Conservation (phyloP, 2,329 filamentous ascomycete genomes). For the Acrodontium crateriforme region DNA sequence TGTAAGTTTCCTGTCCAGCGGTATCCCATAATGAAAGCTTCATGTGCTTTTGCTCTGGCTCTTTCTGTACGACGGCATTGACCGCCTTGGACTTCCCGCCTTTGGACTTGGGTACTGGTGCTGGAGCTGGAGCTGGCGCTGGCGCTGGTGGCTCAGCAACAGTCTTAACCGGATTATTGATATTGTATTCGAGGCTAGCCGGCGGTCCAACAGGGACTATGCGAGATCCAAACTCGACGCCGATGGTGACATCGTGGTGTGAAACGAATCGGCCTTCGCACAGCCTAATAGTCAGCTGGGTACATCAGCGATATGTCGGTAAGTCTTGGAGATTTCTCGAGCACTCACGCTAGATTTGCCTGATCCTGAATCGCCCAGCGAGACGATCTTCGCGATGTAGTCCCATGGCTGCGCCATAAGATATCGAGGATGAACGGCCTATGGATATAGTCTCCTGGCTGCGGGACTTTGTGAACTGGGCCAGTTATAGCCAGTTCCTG, state of each 20-base stretch:
- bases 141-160: constrained; percentile 6
- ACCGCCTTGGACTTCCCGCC: constrained; percentile 8
- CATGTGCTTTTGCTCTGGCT: constrained; percentile 57
- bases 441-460: too few species aligned
- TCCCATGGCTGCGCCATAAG: constrained; percentile 64
- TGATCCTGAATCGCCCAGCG: constrained; percentile 90
- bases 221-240: constrained; percentile 87
- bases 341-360: constrained; percentile 67
- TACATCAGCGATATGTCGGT: constrained; percentile 9
- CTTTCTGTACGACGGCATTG: constrained; percentile 23
- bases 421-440: too few species aligned
- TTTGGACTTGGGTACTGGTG: constrained; percentile 5
- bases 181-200: constrained; percentile 45
- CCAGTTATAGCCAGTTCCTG: too few species aligned
- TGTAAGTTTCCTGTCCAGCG: constrained; percentile 93
- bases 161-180: constrained; percentile 34
- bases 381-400: constrained; percentile 97
- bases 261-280: constrained; percentile 92
- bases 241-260: constrained; percentile 93
- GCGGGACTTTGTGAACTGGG: too few species aligned
- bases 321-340: constrained; percentile 3
- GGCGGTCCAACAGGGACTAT: constrained; percentile 85
- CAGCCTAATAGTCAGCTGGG: constrained; percentile 73
- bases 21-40: constrained; percentile 93
- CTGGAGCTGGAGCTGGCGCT: too few species aligned